A percentile compares a stretch with the other conserved stretches of the same genome.
Evolutionary conservation across 2,329 filamentous ascomycete genomes (phyloP).

Genomic region (Akanthomyces muscarius): DNA sequence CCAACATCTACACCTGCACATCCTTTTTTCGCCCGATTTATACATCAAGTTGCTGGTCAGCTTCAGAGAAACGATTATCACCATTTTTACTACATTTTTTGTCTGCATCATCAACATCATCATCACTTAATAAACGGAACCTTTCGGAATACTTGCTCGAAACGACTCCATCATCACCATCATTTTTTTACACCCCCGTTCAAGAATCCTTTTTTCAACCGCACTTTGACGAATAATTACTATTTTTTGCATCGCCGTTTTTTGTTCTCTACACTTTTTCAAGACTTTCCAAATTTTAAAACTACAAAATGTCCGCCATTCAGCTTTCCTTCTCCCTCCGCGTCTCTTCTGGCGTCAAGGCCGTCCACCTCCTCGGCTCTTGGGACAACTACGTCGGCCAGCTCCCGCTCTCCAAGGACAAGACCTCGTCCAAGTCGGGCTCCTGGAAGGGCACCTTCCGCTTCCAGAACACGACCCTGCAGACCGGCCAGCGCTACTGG

Average conservation of each 20-base stretch:
- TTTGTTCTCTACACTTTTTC: constrained; percentile 22
- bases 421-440: constrained; percentile 75
- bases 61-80: constrained; percentile 31
- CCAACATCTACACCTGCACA: constrained; percentile 16
- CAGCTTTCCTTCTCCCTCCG: constrained; percentile 95
- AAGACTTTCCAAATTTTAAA: constrained; percentile 10
- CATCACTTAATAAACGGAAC: constrained; percentile 43
- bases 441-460: constrained; percentile 96
- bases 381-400: constrained; percentile 97
- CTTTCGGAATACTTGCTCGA: constrained; percentile 54
- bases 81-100: constrained; percentile 27
- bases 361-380: constrained; percentile 92
- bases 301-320: constrained; percentile 74
- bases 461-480: constrained; percentile 82
- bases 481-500: constrained; percentile 93
- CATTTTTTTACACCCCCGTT: constrained; percentile 15
- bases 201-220: constrained; percentile 4
- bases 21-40: constrained; percentile 13
- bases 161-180: constrained; percentile 31
- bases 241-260: constrained; percentile 29
- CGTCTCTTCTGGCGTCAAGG: constrained; percentile 94
- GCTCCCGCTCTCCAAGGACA: constrained; percentile 89
- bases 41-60: constrained; percentile 38
- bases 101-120: constrained; percentile 26
- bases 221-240: constrained; percentile 9